phyloP scores from a whole-genome alignment of 306 rosid species.

The Vigna hirtella region DNA sequence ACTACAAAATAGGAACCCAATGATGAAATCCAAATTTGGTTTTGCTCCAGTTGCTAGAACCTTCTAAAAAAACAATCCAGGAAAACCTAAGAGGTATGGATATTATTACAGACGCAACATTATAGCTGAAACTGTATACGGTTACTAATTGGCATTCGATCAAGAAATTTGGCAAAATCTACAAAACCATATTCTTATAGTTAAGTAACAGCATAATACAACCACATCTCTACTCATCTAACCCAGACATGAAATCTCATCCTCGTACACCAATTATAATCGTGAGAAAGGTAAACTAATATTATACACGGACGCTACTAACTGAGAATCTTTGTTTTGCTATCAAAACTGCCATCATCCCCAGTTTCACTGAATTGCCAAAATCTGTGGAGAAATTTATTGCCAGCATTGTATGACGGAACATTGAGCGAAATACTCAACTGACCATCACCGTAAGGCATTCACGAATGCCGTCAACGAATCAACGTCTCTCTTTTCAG shows the following conservation, averaged over 20 bases:
- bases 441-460: conserved; percentile 65
- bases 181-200: neutral
- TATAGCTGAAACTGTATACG: neutral
- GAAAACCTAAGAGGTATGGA: neutral
- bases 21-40: neutral
- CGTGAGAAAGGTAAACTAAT: conserved; percentile 26
- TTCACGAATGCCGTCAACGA: conserved; percentile 84
- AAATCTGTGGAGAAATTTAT: conserved; percentile 43
- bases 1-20: neutral
- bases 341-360: conserved; percentile 52
- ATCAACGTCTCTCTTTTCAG: conserved; percentile 93
- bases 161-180: conserved; percentile 6
- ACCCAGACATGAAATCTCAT: conserved; percentile 20
- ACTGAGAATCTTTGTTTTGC: conserved; percentile 43
- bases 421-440: conserved; percentile 39
- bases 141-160: neutral
- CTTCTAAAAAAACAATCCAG: neutral
- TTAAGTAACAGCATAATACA: conserved; percentile 3
- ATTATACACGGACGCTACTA: conserved; percentile 42
- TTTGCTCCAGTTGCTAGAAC: neutral
- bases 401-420: conserved; percentile 4
- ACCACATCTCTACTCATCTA: conserved; percentile 15
- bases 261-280: conserved; percentile 24
- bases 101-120: too few relatives aligned
- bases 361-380: conserved; percentile 41